A percentile compares a stretch with the other conserved stretches of the same genome.
Conservation (phyloP, 768 basidiomycete genomes). For the Naganishia kalamii region DNA sequence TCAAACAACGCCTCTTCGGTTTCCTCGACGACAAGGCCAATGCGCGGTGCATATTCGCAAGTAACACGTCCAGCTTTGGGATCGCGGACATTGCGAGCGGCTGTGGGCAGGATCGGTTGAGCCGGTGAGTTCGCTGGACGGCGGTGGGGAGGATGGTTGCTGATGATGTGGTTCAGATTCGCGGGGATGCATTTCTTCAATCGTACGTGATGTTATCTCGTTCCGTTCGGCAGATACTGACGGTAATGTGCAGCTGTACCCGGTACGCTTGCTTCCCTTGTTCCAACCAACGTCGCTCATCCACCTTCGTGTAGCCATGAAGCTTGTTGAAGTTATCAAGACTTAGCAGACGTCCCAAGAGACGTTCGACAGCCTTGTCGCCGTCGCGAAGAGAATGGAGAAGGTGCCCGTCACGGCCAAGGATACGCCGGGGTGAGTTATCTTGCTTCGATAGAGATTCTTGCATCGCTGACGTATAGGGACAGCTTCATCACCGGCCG, state of each 20-base stretch:
- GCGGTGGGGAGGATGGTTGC: too few relatives aligned
- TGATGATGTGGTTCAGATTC: too few relatives aligned
- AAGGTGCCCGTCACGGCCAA: slow-evolving; percentile 49
- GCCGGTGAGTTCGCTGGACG: too few relatives aligned
- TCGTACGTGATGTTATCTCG: slow-evolving; percentile 30
- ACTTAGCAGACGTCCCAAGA: slow-evolving; percentile 44
- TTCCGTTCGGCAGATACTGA: background rate
- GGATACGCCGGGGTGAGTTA: slow-evolving; percentile 49
- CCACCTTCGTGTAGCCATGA: slow-evolving; percentile 44
- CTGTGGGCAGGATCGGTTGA: too few relatives aligned
- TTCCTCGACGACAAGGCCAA: slow-evolving; percentile 40
- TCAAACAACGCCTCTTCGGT: slow-evolving; percentile 49
- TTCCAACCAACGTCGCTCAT: background rate
- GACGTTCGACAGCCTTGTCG: slow-evolving; percentile 44
- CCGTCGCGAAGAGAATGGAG: slow-evolving; percentile 46
- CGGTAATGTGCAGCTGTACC: slow-evolving; percentile 23
- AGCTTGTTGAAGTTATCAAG: slow-evolving; percentile 49
- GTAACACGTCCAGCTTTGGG: slow-evolving; percentile 48
- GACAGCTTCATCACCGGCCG: slow-evolving; percentile 51
- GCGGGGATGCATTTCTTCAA: slow-evolving; percentile 51
- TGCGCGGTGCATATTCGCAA: slow-evolving; percentile 46
- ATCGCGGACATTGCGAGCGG: slow-evolving; percentile 47
- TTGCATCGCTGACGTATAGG: too few relatives aligned
- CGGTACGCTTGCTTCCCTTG: slow-evolving; percentile 13
- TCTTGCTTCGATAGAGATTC: too few relatives aligned